phyloP scores from a whole-genome alignment of 2,329 filamentous ascomycete genomes.

The Aspergillus transmontanensis region DNA sequence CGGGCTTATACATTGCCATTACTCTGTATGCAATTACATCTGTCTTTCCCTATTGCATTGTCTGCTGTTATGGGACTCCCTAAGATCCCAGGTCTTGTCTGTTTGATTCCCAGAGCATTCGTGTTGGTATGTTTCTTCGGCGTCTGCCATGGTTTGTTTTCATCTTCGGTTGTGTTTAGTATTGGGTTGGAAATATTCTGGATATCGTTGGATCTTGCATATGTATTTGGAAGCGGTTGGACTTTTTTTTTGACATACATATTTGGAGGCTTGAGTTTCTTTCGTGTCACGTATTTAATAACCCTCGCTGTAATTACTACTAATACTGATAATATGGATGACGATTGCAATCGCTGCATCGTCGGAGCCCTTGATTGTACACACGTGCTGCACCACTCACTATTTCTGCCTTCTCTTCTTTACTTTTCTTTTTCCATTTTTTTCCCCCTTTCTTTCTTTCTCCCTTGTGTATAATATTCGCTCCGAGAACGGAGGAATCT shows the following conservation, averaged over 20 bases:
- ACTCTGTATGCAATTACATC: conserved; percentile 7
- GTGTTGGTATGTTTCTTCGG: conserved; percentile 19
- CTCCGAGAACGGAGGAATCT: neutral
- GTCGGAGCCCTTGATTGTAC: neutral
- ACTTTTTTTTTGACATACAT: conserved; percentile 26
- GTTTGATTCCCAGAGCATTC: conserved; percentile 19
- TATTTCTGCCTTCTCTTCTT: neutral
- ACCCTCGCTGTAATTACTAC: conserved; percentile 16
- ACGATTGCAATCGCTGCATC: conserved; percentile 1
- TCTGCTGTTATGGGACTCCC: conserved; percentile 14
- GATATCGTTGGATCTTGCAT: conserved; percentile 23
- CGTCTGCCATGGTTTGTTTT: conserved; percentile 12
- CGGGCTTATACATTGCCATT: neutral
- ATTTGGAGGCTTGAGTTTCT: conserved; percentile 16
- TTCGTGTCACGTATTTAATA: conserved; percentile 24
- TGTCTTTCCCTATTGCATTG: conserved; percentile 12
- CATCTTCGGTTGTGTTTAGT: conserved; percentile 13
- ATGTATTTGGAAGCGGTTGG: conserved; percentile 32
- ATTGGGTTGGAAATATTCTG: conserved; percentile 18
- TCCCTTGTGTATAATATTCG: neutral
- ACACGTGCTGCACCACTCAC: neutral
- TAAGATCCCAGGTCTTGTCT: conserved; percentile 13
- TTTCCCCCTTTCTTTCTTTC: neutral
- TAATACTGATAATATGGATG: conserved; percentile 19
- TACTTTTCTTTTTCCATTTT: neutral